Evolutionary conservation across 2,329 filamentous ascomycete species (phyloP), one percentile per base, ranked within the genome.

Genomic region (Arthrobotrys sphaeroides): DNA sequence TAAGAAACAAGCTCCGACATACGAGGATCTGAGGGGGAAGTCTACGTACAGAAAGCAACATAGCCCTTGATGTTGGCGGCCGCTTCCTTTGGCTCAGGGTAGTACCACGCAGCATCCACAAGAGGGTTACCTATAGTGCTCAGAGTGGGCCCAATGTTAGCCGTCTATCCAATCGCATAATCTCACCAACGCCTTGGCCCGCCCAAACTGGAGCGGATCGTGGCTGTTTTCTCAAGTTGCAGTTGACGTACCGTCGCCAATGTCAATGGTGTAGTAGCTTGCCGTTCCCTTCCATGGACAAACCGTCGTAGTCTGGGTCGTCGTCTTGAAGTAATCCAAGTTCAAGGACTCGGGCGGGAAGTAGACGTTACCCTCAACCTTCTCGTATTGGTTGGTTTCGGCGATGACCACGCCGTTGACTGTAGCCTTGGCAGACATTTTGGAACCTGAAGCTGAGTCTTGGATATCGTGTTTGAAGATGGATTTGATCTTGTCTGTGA

Each of bases 11-110:
- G 47, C 28, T 62, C 45, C 3, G 10, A 38, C 40, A 47, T 31
- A 5, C 4, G 18, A 22, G 13, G 33, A 33, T 9, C 31, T 5
- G 47, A n/a, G 7, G 47, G 24, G 38, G 16, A n/a, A 18, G 26
- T 45, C 22, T 28, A 76, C 86, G 84, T 81, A 86, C 87, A 88
- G 78, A 89, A 89, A 3, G 87, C 87, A 40, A 89, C 85, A 78
- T 86, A 83, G 45, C 84, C 85, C 79, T 85, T 86, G 77, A 89
- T 87, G 61, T 83, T 81, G 28, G 84, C 84, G 47, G 84, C 85
- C 22, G 84, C 84, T 64, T 84, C 84, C 78, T 82, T 82, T 0
- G 87, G 84, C 43, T 84, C 79, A 1, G 86, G 84, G 76, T 89
- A 89, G 77, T 86, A 88, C 87, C 87, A 89, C 0, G 87, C 87